Evolutionary conservation across 129 eudicot species (phyloP), one percentile per base, ranked within the genome.

Genomic region (Artemisia argyi): DNA sequence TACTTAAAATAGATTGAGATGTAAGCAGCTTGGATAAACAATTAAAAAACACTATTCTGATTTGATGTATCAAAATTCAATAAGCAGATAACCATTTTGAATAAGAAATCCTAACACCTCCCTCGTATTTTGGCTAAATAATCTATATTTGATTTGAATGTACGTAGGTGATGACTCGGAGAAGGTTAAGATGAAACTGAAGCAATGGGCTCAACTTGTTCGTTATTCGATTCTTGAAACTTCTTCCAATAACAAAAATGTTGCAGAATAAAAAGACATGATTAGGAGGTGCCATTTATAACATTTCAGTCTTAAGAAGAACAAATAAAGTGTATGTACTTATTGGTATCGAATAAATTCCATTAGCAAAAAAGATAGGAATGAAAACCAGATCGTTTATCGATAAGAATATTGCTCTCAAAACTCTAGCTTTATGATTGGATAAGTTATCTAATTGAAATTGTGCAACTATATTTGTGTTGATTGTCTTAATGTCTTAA

Each of bases 101-200:
- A 39, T 39, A 39, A 39, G 46, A 11, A 39, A 39, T 39, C 46
- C 1, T 39, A 7, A 39, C 46, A 39, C 46, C 46, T 39, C 46
- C 9, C 0, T 39, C 1, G 46, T 0, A 39, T 6, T 39, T 1
- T 39, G 46, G 2, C 8, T 39, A 0, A 39, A 39, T 2, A 39
- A 39, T 2, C 46, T 7, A 39, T 39, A 39, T 39, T 1, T 39
- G 1, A 39, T 39, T 63, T 28, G 51, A 66, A 35, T 54, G 22
- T 24, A 2, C 65, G 17, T 26, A 83, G 95, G 73, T 75, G 90
- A 80, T 74, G 95, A 85, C 47, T 86, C 86, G 58, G 65, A 73
- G 52, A 65, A 26, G 48, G 79, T 80, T 73, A 88, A 88, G 75
- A 55, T 66, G 55, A 88, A 70, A 47, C 30, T 87, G 71, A 82